Percentiles rank a stretch among this genome's conserved stretches.
Conservation (phyloP, 1,139 yeast genomes). For the Pneumocystis sp. region DNA sequence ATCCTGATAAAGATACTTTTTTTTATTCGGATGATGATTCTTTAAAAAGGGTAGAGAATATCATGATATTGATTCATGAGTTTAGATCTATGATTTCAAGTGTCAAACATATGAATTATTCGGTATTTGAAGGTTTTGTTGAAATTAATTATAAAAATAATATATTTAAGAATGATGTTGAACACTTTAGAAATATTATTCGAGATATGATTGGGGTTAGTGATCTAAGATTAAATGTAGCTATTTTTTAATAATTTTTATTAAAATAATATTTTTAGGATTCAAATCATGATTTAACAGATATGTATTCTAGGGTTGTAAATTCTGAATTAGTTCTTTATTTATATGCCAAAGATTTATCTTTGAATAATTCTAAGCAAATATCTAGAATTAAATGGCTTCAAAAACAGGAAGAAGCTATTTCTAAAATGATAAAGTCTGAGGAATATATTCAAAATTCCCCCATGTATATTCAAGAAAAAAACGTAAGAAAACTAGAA, state of each 20-base stretch:
- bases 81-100: not conserved
- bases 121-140: not conserved
- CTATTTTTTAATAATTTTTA: not conserved
- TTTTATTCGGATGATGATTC: not conserved
- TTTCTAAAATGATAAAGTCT: not conserved
- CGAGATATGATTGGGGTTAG: not conserved
- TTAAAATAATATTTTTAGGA: not conserved
- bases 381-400: not conserved
- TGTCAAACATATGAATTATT: not conserved
- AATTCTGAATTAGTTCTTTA: not conserved
- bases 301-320: not conserved
- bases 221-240: not conserved
- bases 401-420: not conserved
- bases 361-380: not conserved
- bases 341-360: not conserved
- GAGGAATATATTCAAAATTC: conserved; percentile 1
- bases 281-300: not conserved
- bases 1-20: not conserved
- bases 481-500: not conserved
- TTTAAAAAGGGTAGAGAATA: not conserved
- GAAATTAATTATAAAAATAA: not conserved
- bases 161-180: not conserved
- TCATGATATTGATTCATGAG: not conserved
- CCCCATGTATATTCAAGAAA: not conserved
- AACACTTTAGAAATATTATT: not conserved